Evolutionary conservation across 2,329 filamentous ascomycete genomes (phyloP).

Genomic region (Thelonectria rubi): DNA sequence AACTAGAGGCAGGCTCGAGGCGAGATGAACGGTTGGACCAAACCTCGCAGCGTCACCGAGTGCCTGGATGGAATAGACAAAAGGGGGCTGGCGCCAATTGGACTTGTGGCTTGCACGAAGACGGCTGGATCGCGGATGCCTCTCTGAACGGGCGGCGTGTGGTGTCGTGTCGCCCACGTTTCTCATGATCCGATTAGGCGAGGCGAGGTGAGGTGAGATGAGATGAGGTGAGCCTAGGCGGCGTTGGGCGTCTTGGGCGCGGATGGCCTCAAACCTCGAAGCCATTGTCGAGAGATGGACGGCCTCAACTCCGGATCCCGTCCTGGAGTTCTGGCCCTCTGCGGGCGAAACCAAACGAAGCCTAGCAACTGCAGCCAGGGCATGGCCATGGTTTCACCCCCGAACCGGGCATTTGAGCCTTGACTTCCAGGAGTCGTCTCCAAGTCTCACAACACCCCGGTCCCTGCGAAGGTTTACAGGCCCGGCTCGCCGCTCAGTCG

Average conservation of each 20-base stretch:
- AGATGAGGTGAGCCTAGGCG: background rate
- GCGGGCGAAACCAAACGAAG: conserved; percentile 36
- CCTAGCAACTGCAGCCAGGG: conserved; percentile 28
- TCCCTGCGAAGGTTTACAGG: conserved; percentile 20
- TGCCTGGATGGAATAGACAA: background rate
- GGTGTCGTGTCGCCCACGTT: background rate
- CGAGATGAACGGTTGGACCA: conserved; percentile 9
- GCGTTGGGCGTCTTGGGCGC: background rate
- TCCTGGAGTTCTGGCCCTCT: conserved; percentile 16
- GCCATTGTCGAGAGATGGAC: too few relatives aligned
- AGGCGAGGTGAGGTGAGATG: background rate
- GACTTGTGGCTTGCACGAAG: conserved; percentile 1
- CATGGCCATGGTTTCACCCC: conserved; percentile 12
- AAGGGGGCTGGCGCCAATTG: background rate
- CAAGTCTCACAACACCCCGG: background rate
- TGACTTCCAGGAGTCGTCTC: background rate
- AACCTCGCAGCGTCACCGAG: conserved; percentile 21
- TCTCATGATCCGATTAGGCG: background rate
- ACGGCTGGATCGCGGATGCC: too few relatives aligned
- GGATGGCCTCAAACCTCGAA: background rate
- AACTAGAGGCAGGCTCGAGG: background rate
- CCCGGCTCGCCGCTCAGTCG: conserved; percentile 10
- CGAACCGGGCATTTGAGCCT: background rate
- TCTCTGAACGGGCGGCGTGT: too few relatives aligned
- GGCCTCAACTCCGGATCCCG: too few relatives aligned